Conservation (phyloP, 805 yeast genomes). For the Teunomyces pallodes region DNA sequence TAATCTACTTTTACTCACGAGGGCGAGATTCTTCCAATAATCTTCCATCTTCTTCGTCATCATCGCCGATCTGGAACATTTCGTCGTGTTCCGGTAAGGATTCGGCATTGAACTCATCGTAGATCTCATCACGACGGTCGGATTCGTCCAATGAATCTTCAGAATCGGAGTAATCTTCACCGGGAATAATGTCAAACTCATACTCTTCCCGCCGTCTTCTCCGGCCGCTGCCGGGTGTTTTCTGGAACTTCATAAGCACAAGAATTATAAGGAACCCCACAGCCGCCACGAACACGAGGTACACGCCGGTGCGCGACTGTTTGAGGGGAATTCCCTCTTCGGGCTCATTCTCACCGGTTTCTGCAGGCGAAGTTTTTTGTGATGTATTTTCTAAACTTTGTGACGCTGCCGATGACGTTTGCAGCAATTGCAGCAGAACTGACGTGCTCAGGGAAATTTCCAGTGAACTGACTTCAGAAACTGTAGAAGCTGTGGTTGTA, state of each 20-base stretch:
- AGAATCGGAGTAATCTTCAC: slow-evolving; percentile 51
- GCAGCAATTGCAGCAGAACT: neutral
- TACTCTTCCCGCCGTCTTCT: slow-evolving; percentile 67
- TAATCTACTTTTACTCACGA: neutral
- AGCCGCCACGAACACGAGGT: slow-evolving; percentile 57
- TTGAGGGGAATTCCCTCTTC: slow-evolving; percentile 27
- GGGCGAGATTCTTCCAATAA: neutral
- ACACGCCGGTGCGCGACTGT: slow-evolving; percentile 53
- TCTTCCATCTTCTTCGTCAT: slow-evolving; percentile 22
- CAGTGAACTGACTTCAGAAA: neutral
- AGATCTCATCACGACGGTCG: slow-evolving; percentile 24
- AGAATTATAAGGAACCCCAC: slow-evolving; percentile 54
- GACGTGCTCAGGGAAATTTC: neutral
- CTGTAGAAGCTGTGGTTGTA: too few species aligned
- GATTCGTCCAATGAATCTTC: slow-evolving; percentile 34
- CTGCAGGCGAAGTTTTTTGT: slow-evolving; percentile 1
- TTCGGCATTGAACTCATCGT: slow-evolving; percentile 22
- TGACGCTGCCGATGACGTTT: neutral
- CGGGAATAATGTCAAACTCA: slow-evolving; percentile 76
- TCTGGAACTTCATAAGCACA: slow-evolving; percentile 44
- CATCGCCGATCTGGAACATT: slow-evolving; percentile 41
- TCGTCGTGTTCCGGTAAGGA: slow-evolving; percentile 35
- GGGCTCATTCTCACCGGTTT: slow-evolving; percentile 2
- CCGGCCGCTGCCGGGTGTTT: slow-evolving; percentile 36
- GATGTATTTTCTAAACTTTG: neutral